A percentile compares a stretch with the other conserved stretches of the same genome.
These are phyloP conservation scores for Ganoderma sp. DNA, from an alignment of 1,284 basidiomycete species.

Conservation along the genomic window DNA sequence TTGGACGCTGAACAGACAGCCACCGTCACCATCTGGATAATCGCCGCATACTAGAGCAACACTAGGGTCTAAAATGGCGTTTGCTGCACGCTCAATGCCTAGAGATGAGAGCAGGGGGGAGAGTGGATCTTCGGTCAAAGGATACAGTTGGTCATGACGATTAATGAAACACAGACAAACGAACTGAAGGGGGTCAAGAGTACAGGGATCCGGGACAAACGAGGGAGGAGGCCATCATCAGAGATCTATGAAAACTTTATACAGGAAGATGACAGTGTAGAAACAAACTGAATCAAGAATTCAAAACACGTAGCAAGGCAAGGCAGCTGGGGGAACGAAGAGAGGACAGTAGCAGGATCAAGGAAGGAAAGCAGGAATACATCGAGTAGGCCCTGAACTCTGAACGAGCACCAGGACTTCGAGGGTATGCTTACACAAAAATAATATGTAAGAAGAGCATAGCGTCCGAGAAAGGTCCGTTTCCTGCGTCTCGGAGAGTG, in stretches of 20 bases:
- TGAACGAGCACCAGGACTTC: conserved; percentile 12
- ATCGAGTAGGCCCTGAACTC: conserved; percentile 14
- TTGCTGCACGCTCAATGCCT: neutral
- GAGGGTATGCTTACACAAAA: conserved; percentile 20
- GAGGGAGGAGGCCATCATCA: neutral
- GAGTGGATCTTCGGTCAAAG: neutral
- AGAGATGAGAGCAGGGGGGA: neutral
- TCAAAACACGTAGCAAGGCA: neutral
- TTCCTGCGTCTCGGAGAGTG: conserved; percentile 16
- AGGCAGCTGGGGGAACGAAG: neutral
- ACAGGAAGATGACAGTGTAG: neutral
- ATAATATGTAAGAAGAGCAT: conserved; percentile 16
- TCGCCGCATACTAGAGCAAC: neutral
- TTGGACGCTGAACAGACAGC: neutral
- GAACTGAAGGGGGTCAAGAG: neutral
- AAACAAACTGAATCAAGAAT: conserved; percentile 3
- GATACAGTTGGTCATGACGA: neutral
- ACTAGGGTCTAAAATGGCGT: neutral
- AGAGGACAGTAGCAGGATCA: neutral
- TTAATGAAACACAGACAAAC: neutral
- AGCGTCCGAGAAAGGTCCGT: conserved; percentile 20
- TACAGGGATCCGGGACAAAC: neutral
- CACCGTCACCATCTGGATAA: neutral
- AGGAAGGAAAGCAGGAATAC: conserved; percentile 7
- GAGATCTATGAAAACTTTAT: conserved; percentile 8